A percentile compares a stretch with the other conserved stretches of the same genome.
These are phyloP conservation scores for Crithidia fasciculata DNA, from an alignment of 208 protist species.

Conservation along the genomic window DNA sequence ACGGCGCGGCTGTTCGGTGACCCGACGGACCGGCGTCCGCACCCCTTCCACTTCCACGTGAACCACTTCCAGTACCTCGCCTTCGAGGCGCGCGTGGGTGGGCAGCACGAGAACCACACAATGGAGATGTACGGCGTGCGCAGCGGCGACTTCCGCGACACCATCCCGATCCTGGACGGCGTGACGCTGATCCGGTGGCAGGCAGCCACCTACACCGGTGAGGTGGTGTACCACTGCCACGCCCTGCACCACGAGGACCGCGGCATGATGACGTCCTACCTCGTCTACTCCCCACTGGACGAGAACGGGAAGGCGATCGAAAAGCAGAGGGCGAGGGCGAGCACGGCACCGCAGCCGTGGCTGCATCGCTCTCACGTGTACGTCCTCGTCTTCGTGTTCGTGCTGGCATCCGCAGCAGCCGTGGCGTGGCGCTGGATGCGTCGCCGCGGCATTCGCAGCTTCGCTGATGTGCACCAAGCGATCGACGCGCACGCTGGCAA, in stretches of 20 bases:
- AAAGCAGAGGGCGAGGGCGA: background rate
- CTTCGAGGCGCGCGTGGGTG: conserved; percentile 73
- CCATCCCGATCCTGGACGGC: conserved; percentile 87
- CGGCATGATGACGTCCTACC: conserved; percentile 88
- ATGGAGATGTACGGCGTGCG: conserved; percentile 72
- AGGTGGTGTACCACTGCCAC: conserved; percentile 91
- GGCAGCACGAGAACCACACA: conserved; percentile 72
- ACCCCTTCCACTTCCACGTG: conserved; percentile 87
- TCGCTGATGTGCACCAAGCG: conserved; percentile 16
- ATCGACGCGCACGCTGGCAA: conserved; percentile 12
- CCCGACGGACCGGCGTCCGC: conserved; percentile 64
- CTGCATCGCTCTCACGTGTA: conserved; percentile 13
- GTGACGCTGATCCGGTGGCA: conserved; percentile 84
- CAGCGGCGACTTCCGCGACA: conserved; percentile 76
- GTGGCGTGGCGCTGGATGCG: conserved; percentile 10
- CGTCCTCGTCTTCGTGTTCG: conserved; percentile 13
- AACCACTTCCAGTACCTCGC: conserved; percentile 87
- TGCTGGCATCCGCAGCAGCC: conserved; percentile 15
- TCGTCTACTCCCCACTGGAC: conserved; percentile 46
- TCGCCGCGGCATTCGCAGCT: background rate
- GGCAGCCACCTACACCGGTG: conserved; percentile 72
- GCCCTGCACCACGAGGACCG: conserved; percentile 77
- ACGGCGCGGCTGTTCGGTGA: conserved; percentile 76
- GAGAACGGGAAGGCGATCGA: conserved; percentile 24
- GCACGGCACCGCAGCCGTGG: background rate